Conservation (phyloP, 1,284 basidiomycete genomes). For the Pyrrhoderma lamaoense region DNA sequence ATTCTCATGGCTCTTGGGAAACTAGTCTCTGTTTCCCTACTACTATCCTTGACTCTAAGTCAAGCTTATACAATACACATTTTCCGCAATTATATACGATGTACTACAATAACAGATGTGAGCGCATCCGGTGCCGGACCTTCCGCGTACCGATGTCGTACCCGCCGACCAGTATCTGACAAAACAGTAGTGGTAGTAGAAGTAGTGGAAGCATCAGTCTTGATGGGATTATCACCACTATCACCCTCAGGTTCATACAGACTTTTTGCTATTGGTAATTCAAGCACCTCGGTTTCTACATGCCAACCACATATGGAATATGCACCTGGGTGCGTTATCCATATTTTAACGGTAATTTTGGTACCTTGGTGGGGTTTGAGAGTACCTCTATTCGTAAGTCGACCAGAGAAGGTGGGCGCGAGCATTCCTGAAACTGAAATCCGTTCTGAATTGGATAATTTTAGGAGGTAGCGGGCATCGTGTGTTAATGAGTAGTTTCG, state of each 20-base stretch:
- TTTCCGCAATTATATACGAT: conserved; percentile 4
- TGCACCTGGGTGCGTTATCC: conserved; percentile 55
- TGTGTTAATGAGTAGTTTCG: conserved; percentile 66
- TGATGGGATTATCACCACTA: background rate
- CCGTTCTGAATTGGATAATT: conserved; percentile 1
- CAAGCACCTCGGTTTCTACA: conserved; percentile 51
- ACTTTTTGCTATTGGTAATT: background rate
- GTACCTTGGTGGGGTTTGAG: conserved; percentile 42
- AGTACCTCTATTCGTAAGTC: conserved; percentile 49
- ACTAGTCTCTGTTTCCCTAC: background rate
- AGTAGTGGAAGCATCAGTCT: background rate
- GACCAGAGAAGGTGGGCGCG: conserved; percentile 50
- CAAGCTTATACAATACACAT: background rate
- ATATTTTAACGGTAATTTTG: conserved; percentile 43
- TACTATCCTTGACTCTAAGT: background rate
- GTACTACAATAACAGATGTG: conserved; percentile 11
- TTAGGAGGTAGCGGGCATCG: conserved; percentile 37
- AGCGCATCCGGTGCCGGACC: conserved; percentile 1
- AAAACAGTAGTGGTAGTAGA: background rate
- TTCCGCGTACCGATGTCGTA: conserved; percentile 13
- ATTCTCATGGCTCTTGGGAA: too few relatives aligned
- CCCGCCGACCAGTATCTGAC: background rate
- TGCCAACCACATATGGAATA: conserved; percentile 59
- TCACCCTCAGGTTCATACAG: background rate
- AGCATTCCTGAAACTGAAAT: conserved; percentile 23